Conservation (phyloP, 2,329 filamentous ascomycete species). For the Alternaria triticimaculans region DNA sequence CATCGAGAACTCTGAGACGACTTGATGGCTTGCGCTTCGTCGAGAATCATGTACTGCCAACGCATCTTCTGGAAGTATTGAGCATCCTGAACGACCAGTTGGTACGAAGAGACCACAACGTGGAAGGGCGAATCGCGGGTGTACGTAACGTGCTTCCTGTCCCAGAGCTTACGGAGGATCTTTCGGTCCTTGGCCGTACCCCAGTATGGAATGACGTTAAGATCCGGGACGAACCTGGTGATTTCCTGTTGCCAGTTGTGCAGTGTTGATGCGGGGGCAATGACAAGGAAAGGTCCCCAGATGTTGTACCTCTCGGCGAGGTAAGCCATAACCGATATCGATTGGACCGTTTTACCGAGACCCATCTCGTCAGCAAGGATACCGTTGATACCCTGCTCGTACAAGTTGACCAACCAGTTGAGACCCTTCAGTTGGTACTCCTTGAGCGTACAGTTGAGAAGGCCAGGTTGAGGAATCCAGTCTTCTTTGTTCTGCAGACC, state of each 20-base stretch:
- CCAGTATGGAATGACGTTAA: constrained; percentile 98
- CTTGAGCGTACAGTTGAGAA: constrained; percentile 92
- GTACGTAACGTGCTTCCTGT: constrained; percentile 96
- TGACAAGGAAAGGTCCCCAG: constrained; percentile 96
- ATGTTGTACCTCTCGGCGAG: constrained; percentile 97
- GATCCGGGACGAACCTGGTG: constrained; percentile 86
- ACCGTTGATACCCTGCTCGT: constrained; percentile 99
- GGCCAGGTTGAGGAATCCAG: constrained; percentile 84
- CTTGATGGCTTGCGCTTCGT: constrained; percentile 99
- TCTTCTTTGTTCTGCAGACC: constrained; percentile 87
- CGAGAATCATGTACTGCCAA: constrained; percentile 99
- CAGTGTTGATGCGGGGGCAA: constrained; percentile 92
- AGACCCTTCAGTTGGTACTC: constrained; percentile 99
- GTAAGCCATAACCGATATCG: constrained; percentile 99
- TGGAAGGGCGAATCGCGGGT: constrained; percentile 93
- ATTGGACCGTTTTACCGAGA: constrained; percentile 98
- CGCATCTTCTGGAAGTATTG: constrained; percentile 99
- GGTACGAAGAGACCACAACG: constrained; percentile 95
- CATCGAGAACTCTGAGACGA: constrained; percentile 94
- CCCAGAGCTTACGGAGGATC: constrained; percentile 97
- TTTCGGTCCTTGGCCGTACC: constrained; percentile 93
- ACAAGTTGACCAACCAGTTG: constrained; percentile 98
- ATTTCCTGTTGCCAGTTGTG: constrained; percentile 99
- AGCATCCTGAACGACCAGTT: constrained; percentile 93
- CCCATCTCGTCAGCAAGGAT: constrained; percentile 99